These are phyloP conservation scores for Sugiyamaella qingdaonensis DNA, from an alignment of 805 yeast species.

Conservation along the genomic window DNA sequence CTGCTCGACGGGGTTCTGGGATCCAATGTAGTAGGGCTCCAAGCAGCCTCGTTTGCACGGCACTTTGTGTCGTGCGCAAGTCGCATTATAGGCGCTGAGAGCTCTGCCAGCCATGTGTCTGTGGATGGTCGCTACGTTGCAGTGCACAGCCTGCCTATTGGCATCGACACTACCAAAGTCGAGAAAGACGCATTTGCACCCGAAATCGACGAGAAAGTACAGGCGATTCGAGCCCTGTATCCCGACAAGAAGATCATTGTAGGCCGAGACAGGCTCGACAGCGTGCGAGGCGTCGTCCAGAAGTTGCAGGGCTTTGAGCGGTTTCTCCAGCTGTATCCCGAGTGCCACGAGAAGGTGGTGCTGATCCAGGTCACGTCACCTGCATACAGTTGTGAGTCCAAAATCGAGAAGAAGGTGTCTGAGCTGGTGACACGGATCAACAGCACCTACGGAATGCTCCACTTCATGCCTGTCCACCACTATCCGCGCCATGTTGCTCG, in stretches of 20 bases:
- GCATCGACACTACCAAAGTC: constrained; percentile 72
- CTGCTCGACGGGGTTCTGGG: constrained; percentile 90
- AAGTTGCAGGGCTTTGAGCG: constrained; percentile 87
- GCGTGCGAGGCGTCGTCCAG: constrained; percentile 90
- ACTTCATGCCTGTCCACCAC: constrained; percentile 85
- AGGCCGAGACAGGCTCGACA: constrained; percentile 90
- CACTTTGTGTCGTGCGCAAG: constrained; percentile 91
- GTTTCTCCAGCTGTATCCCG: constrained; percentile 86
- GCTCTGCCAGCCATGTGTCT: constrained; percentile 42
- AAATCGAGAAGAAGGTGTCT: constrained; percentile 73
- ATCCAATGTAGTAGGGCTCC: constrained; percentile 81
- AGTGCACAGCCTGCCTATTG: constrained; percentile 78
- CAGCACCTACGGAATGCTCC: constrained; percentile 75
- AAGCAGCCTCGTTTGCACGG: constrained; percentile 77
- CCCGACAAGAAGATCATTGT: constrained; percentile 64
- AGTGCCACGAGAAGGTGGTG: constrained; percentile 83
- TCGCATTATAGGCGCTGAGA: constrained; percentile 77
- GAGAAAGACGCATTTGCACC: constrained; percentile 43
- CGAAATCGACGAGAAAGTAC: constrained; percentile 39
- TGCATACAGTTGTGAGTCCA: constrained; percentile 52
- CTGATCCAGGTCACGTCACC: constrained; percentile 90
- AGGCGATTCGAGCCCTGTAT: constrained; percentile 50
- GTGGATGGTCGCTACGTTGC: constrained; percentile 76
- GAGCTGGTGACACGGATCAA: constrained; percentile 82
- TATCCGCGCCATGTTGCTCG: constrained; percentile 85